A percentile compares a stretch with the other conserved stretches of the same genome.
phyloP scores from a whole-genome alignment of 805 yeast species.

The Candida golubevii region DNA sequence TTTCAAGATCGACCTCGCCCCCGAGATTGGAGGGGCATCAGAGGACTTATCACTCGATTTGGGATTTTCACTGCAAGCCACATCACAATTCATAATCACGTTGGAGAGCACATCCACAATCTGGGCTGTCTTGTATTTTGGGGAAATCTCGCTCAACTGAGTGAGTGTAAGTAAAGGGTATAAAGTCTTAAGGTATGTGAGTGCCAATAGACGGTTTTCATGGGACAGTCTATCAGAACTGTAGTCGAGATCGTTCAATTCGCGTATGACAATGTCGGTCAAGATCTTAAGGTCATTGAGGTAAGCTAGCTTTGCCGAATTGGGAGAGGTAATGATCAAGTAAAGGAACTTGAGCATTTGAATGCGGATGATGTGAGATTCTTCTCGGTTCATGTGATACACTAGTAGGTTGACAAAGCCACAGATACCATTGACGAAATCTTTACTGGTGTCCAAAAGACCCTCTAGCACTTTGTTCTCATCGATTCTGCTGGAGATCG shows the following conservation, averaged over 20 bases:
- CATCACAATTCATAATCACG: conserved; percentile 33
- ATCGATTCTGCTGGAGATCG: conserved; percentile 25
- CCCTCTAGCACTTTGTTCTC: conserved; percentile 54
- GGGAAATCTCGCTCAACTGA: conserved; percentile 45
- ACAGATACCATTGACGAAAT: conserved; percentile 47
- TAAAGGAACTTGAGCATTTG: conserved; percentile 77
- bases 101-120: conserved; percentile 48
- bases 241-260: conserved; percentile 62
- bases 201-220: conserved; percentile 48
- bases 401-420: conserved; percentile 62
- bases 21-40: not conserved
- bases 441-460: conserved; percentile 23
- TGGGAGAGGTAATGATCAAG: conserved; percentile 62
- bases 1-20: conserved; percentile 20
- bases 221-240: conserved; percentile 44
- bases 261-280: conserved; percentile 78
- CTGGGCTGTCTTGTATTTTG: conserved; percentile 56
- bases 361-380: conserved; percentile 66
- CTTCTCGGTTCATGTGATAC: conserved; percentile 68
- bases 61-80: not conserved
- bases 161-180: conserved; percentile 67
- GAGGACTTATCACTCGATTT: not conserved
- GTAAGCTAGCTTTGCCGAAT: conserved; percentile 66
- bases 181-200: conserved; percentile 63
- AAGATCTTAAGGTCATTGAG: conserved; percentile 81